phyloP scores from a whole-genome alignment of 805 yeast species.

The Candida insectorum region DNA sequence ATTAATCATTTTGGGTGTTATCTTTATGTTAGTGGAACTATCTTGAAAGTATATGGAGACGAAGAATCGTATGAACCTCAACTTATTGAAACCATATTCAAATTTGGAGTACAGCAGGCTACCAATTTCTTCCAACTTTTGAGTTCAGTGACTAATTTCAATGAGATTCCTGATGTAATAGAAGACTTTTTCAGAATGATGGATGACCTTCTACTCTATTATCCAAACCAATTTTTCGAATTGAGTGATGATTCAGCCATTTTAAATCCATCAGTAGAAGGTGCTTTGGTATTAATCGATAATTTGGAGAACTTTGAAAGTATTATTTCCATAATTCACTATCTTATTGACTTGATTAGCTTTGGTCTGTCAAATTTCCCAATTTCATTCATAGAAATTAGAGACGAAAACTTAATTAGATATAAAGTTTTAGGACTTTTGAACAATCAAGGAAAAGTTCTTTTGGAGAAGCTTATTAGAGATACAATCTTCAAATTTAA shows the following conservation, averaged over 20 bases:
- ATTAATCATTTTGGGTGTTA: constrained; percentile 74
- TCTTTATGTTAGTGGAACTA: constrained; percentile 83
- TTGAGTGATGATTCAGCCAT: constrained; percentile 28
- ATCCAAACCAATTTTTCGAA: constrained; percentile 51
- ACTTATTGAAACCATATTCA: constrained; percentile 22
- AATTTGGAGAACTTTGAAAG: constrained; percentile 68
- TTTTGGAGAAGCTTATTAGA: constrained; percentile 51
- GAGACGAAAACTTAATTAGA: constrained; percentile 52
- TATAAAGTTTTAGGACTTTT: constrained; percentile 46
- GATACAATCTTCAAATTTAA: constrained; percentile 76
- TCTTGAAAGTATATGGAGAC: constrained; percentile 71
- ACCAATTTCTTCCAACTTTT: constrained; percentile 45
- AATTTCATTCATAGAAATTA: constrained; percentile 56
- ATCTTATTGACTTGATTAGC: constrained; percentile 72
- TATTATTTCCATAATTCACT: constrained; percentile 65
- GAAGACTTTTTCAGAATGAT: constrained; percentile 87
- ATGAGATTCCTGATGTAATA: constrained; percentile 59
- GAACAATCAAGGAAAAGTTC: constrained; percentile 52
- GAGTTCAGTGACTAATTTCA: constrained; percentile 22
- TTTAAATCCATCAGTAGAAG: constrained; percentile 51
- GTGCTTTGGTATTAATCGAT: constrained; percentile 51
- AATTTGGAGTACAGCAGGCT: constrained; percentile 68
- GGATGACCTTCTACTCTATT: constrained; percentile 73
- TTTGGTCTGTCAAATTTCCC: constrained; percentile 88
- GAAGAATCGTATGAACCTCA: constrained; percentile 20